Evolutionary conservation across 2,329 filamentous ascomycete genomes (phyloP), one percentile per base, ranked within the genome.

Genomic region (Fusarium goolgardi): DNA sequence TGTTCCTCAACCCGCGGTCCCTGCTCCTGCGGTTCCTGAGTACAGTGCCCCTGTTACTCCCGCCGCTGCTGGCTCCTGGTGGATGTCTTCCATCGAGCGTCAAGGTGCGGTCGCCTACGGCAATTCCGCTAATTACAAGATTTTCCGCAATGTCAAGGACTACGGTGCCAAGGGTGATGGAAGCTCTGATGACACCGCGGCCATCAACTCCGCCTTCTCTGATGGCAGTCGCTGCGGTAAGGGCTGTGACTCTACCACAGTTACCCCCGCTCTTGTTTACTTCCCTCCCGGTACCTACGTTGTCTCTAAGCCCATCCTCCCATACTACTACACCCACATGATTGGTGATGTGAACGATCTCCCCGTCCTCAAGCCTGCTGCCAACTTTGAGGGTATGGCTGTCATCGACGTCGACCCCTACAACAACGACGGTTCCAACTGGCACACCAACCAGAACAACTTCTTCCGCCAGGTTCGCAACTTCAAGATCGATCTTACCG

Each of bases 311-410:
- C 92, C 95, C 23, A 88, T 98, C 70, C 81, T 94, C 52, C 91
- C 94, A 77, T 91, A 90, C 79, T 98, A 98, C 84, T 97, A 97
- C 83, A 97, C 94, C 12, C 94, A 97, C 78, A 88, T 98, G 65
- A 84, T 97, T 35, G 95, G 95, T 59, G 94, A 98, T 81, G 89
- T 90, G 49, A 76, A 87, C 73, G 83, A 86, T 66, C 79, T 90
- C 16, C 94, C 95, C 0, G 90, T 90, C 0, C 84, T 97, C 78
- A 93, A 95, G 82, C 91, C 91, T 5, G 78, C 88, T 2, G 77
- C 89, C 43, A 82, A 83, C 72, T 99, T 98, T 75, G 70, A 83
- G 4, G 96, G 95, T 46, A 96, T 97, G 82, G 94, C 91, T 43
- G 86, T 98, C 54, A 91, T 99, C 70, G 94, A 97, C 76, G 85